Conservation (phyloP, 192 early-diverging fungal genomes). For the Coemansia sp. region DNA sequence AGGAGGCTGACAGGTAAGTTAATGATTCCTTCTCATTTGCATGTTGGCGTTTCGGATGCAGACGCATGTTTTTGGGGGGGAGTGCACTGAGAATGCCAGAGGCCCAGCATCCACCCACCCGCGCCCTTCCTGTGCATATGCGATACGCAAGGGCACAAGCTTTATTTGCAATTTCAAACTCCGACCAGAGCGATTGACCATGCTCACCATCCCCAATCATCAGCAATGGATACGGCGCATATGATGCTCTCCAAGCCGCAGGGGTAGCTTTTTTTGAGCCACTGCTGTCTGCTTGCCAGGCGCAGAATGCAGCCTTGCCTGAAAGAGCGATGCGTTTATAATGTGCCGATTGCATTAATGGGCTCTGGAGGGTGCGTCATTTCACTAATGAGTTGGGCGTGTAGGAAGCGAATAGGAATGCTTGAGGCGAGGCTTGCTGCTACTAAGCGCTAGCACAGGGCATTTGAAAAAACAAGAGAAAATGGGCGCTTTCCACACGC, state of each 20-base stretch:
- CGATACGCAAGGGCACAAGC: too few species aligned
- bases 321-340: not conserved
- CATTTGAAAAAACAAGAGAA: too few species aligned
- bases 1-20: slow-evolving; percentile 49
- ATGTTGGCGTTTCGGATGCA: not conserved
- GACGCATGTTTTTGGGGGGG: not conserved
- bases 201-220: slow-evolving; percentile 5
- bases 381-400: not conserved
- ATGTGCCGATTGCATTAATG: slow-evolving; percentile 16
- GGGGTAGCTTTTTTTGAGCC: not conserved
- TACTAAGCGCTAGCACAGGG: not conserved
- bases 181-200: slow-evolving; percentile 32
- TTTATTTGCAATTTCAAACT: slow-evolving; percentile 35
- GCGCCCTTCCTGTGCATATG: too few species aligned
- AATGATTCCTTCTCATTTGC: too few species aligned
- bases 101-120: too few species aligned
- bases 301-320: not conserved
- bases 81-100: too few species aligned
- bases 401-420: slow-evolving; percentile 48
- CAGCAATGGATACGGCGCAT: slow-evolving; percentile 6
- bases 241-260: not conserved
- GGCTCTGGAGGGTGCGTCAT: not conserved
- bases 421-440: slow-evolving; percentile 36
- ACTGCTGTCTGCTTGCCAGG: not conserved
- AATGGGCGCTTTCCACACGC: not conserved